Base-by-base conservation (phyloP, 129 eudicot genomes). In the Solidago caesia region DNA sequence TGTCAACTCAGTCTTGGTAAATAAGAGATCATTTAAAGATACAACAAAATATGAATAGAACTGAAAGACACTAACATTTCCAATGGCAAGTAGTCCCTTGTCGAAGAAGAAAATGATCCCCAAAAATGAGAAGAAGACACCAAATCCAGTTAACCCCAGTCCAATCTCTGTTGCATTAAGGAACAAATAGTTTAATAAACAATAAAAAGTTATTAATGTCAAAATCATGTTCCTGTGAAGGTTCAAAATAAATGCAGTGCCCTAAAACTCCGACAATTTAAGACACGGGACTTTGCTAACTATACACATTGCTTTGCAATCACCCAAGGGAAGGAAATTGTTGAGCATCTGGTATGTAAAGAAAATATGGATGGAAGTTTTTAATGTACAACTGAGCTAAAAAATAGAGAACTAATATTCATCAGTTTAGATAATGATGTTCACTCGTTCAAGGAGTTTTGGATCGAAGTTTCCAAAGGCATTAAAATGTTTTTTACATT, bases 91-190 rank as follows among this genome's bases (percentile, higher is more conserved):
- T 5, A 87, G 78, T 59, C 96, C 96, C 77, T 89, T 89, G 81
- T 89, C 96, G 44, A 89, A 89, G 85, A 89, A 89, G 85, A 82
- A 83, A 61, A 89, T 68, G 73, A 89, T 81, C 27, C 96, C 96
- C 88, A 89, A 45, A 81, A 87, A 77, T 47, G 96, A 89, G 88
- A 89, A 89, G 70, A 89, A 84, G 41, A 87, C 82, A 62, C 96
- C 96, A 79, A 89, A 89, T 59, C 96, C 96, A 33, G 92, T 89
- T 89, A 89, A 79, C 60, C 96, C 96, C 5, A 89, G 84, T 46
- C 96, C 96, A 63, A 89, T 83, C 85, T 89, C 96, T 89, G 89
- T 83, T 75, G 62, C 71, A 74, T 27, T 61, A 11, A 41, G 29
- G 5, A 15, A 13, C 29, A 73, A 62, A 62, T 63, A 8, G 8